Evolutionary conservation across 1,139 yeast species (phyloP).

Genomic region (Scheffersomyces cryptocercus): DNA sequence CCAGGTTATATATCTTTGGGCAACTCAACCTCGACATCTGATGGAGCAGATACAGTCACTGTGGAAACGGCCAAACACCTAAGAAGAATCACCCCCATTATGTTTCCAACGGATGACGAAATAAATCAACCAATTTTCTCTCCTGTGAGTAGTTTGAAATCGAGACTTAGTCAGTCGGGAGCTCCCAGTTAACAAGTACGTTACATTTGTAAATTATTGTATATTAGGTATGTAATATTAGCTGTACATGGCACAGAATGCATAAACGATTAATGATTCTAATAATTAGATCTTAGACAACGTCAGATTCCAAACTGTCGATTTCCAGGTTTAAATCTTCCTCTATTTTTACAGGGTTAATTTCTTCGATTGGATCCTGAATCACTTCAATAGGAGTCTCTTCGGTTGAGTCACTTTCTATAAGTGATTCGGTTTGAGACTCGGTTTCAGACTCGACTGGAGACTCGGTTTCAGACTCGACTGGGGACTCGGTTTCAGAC

Average conservation of each 20-base stretch:
- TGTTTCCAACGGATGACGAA: conserved; percentile 37
- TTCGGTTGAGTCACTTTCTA: too few relatives aligned
- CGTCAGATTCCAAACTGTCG: background rate
- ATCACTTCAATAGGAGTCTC: too few relatives aligned
- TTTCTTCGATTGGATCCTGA: background rate
- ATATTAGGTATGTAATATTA: background rate
- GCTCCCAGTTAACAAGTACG: too few relatives aligned
- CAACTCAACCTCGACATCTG: background rate
- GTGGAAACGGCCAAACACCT: conserved; percentile 42
- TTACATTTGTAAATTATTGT: background rate
- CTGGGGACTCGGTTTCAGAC: background rate
- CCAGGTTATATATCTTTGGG: too few relatives aligned
- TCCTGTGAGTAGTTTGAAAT: conserved; percentile 31
- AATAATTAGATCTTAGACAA: too few relatives aligned
- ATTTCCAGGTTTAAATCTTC: conserved; percentile 1
- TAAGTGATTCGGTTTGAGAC: too few relatives aligned
- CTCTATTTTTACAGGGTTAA: background rate
- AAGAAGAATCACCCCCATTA: conserved; percentile 40
- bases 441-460: background rate
- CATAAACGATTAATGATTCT: too few relatives aligned
- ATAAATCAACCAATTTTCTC: conserved; percentile 31
- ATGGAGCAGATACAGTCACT: conserved; percentile 7
- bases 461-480: background rate
- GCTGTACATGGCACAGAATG: too few relatives aligned
- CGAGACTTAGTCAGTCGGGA: conserved; percentile 14